Evolutionary conservation across 2,329 filamentous ascomycete species (phyloP), one percentile per base, ranked within the genome.

Genomic region (Fusarium concolor): DNA sequence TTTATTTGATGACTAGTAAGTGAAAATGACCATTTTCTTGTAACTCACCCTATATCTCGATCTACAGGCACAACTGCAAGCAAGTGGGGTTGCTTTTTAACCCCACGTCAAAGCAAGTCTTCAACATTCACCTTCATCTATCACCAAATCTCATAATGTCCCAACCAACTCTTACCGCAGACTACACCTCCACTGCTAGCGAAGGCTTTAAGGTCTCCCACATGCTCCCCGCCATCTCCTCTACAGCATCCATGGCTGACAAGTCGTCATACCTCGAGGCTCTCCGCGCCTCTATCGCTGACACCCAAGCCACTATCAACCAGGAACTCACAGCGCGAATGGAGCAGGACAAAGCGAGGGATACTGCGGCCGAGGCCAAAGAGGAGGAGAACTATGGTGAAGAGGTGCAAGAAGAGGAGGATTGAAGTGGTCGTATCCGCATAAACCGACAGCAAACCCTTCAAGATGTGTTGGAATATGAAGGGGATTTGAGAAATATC

Each of bases 331-430:
- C 92, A 7, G 76, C 82, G 52, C 87, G 89, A 58, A 94, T 94
- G 92, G 90, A 90, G 37, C 85, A 91, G 64, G 91, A 94, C 75
- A 91, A 90, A 75, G 80, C 79, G 10, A 79, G 81, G 15, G 83
- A 83, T 17, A 79, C 78, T 2, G 77, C 78, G 4, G 84, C 88
- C 62, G 87, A 90, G 62, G 82, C 78, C 12, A 85, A 86, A 65
- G 88, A 90, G 75, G 92, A 93, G 75, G 88, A 92, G 73, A 91
- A 94, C 75, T 97, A 97, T 76, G 94, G 93, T 46, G 94, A 97
- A 78, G 93, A 97, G 77, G 87, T 89, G 14, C 89, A 90, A 49
- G 90, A 92, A 41, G 90, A 92, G 56, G 86, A 86, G 33, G 77
- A 79, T 26, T 78, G 71, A 76, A 31, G 18, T 10, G 42, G 20